Conservation (phyloP, 2,329 filamentous ascomycete species). For the Pseudovirgaria hyperparasitica region DNA sequence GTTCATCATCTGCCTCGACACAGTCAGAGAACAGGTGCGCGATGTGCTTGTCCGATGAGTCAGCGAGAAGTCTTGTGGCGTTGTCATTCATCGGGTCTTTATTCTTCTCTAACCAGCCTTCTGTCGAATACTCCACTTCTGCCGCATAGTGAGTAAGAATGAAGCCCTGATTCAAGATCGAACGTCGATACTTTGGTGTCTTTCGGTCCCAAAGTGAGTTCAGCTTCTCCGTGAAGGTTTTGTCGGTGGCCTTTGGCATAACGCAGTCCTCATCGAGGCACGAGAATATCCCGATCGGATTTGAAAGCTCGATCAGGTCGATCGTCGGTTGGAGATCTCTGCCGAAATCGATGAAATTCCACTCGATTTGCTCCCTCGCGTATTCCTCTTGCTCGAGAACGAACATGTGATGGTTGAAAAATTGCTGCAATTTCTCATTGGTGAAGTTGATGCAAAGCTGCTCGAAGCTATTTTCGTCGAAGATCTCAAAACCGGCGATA, state of each 20-base stretch:
- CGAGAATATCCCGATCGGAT: conserved; percentile 97
- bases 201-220: conserved; percentile 95
- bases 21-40: conserved; percentile 81
- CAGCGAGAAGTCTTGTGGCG: conserved; percentile 73
- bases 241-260: conserved; percentile 97
- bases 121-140: conserved; percentile 92
- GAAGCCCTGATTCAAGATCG: conserved; percentile 81
- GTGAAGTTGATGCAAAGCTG: conserved; percentile 99
- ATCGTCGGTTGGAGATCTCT: conserved; percentile 95
- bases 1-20: conserved; percentile 64
- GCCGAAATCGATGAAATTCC: conserved; percentile 99
- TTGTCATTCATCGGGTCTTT: conserved; percentile 98
- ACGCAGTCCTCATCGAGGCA: conserved; percentile 96
- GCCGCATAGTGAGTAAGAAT: conserved; percentile 95
- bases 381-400: conserved; percentile 98
- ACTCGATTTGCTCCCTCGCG: conserved; percentile 92
- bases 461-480: conserved; percentile 98
- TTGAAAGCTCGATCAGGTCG: conserved; percentile 88
- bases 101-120: conserved; percentile 96
- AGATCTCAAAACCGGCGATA: conserved; percentile 98
- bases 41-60: conserved; percentile 71
- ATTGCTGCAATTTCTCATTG: conserved; percentile 97
- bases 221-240: conserved; percentile 94
- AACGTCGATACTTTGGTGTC: conserved; percentile 81
- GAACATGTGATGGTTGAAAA: conserved; percentile 99